Base-by-base conservation (phyloP, 2,329 filamentous ascomycete species). In the Pleurostoma richardsiae region DNA sequence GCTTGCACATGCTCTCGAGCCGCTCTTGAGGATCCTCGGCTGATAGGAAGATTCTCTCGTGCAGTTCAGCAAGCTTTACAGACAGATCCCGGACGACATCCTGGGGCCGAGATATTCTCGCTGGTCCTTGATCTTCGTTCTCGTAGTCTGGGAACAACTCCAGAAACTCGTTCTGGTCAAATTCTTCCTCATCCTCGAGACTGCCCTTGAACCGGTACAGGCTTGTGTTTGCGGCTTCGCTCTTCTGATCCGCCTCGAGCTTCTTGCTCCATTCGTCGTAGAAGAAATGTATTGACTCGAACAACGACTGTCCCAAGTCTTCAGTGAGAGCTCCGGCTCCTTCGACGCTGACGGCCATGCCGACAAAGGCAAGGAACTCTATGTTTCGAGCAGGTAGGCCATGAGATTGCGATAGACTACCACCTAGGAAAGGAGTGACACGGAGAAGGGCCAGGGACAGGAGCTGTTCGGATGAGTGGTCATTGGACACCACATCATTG, bases 131-230 rank as follows among this genome's bases (percentile, higher is more conserved):
- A 3, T 69, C 65, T 1, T 77, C 74, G 1, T 78, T 75, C 10
- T 88, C 83, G 52, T 83, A 95, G 4, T 79, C 80, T 2, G 92
- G 92, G 69, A 97, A 97, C 5, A 97, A 71, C 52, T 86, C 79
- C 26, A 84, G 77, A 53, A 96, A 85, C 52, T 94, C 88, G 46
- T 86, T 79, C 52, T 85, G 79, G 44, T 90, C 82, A 7, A 80
- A 72, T 56, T 87, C 85, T 47, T 95, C 86, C 53, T 88, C 82
- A 42, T 91, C 85, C 50, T 91, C 86, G 38, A 80, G 70, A 38
- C 83, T 85, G 30, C 91, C 92, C 52, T 83, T 82, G 68, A 94
- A 96, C 26, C 83, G 85, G 65, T 95, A 99, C 38, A 95, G 67
- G 52, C 87, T 90, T 4, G 80, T 82, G 51, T 86, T 88, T 29